These are phyloP conservation scores for Circinella umbellata DNA, from an alignment of 371 early-diverging fungal species.

Conservation along the genomic window DNA sequence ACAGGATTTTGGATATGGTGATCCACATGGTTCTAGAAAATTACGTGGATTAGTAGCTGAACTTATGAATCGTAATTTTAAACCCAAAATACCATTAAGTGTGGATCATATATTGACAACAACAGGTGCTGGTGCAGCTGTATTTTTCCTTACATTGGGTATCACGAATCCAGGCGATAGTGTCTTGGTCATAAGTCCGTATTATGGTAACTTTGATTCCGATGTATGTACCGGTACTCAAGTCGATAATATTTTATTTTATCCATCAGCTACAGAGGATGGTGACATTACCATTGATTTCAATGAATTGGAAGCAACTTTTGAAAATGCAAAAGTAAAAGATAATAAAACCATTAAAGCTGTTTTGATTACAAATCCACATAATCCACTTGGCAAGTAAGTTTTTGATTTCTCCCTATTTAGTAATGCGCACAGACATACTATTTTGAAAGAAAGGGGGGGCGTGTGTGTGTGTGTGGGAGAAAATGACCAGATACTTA, in stretches of 20 bases:
- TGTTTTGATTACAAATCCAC: slow-evolving; percentile 71
- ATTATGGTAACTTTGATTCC: slow-evolving; percentile 74
- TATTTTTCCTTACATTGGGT: slow-evolving; percentile 63
- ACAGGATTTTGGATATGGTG: slow-evolving; percentile 53
- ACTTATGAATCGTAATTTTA: slow-evolving; percentile 66
- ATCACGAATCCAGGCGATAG: slow-evolving; percentile 77
- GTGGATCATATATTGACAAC: slow-evolving; percentile 59
- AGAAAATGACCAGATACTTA: too few relatives aligned
- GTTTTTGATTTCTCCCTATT: not conserved
- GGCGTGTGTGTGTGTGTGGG: too few relatives aligned
- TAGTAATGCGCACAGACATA: not conserved
- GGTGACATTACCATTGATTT: slow-evolving; percentile 27
- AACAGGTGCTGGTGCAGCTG: slow-evolving; percentile 73
- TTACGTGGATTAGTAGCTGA: slow-evolving; percentile 59
- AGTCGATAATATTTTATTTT: slow-evolving; percentile 53
- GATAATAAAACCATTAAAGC: slow-evolving; percentile 51
- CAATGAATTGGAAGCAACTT: slow-evolving; percentile 46
- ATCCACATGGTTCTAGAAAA: slow-evolving; percentile 53
- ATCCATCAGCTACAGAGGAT: slow-evolving; percentile 25
- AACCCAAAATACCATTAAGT: slow-evolving; percentile 45
- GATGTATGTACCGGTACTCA: slow-evolving; percentile 62
- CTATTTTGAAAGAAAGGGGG: not conserved
- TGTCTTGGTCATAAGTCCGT: slow-evolving; percentile 73
- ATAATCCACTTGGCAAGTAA: slow-evolving; percentile 68
- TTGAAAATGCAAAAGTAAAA: slow-evolving; percentile 33